Percentiles rank a stretch among this genome's conserved stretches.
These are phyloP conservation scores for Rhinocladiella mackenziei DNA, from an alignment of 2,329 filamentous ascomycete genomes.

Conservation along the genomic window DNA sequence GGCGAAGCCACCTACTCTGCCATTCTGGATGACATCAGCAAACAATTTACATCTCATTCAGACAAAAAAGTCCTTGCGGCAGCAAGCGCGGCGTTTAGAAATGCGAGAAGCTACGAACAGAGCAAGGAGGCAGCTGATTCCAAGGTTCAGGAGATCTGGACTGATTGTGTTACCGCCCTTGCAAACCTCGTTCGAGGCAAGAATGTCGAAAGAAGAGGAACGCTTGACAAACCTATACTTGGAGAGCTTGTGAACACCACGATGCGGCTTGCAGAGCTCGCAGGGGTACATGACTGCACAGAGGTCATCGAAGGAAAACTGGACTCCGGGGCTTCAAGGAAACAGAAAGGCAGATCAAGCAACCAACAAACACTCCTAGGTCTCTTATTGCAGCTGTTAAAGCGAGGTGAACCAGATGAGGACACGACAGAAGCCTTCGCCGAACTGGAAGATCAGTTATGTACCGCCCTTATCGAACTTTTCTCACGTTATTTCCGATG, in stretches of 20 bases:
- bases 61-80: conserved; percentile 81
- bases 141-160: conserved; percentile 80
- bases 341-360: conserved; percentile 41
- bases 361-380: conserved; percentile 50
- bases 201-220: conserved; percentile 67
- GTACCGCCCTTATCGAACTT: conserved; percentile 69
- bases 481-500: conserved; percentile 92
- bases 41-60: conserved; percentile 89
- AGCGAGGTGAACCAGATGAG: conserved; percentile 64
- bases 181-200: conserved; percentile 66
- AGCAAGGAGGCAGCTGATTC: conserved; percentile 78
- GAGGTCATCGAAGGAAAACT: conserved; percentile 63
- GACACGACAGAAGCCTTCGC: conserved; percentile 66
- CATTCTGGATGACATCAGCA: conserved; percentile 84
- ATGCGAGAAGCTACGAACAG: conserved; percentile 81
- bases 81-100: conserved; percentile 74
- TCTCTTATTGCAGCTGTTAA: conserved; percentile 67
- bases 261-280: conserved; percentile 74
- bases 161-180: conserved; percentile 71
- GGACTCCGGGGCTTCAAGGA: conserved; percentile 35
- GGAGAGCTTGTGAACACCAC: conserved; percentile 69
- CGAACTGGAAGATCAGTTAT: conserved; percentile 73
- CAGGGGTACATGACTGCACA: conserved; percentile 72
- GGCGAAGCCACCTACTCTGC: conserved; percentile 75
- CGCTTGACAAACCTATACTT: conserved; percentile 62